Conservation (phyloP, 192 early-diverging fungal species). For the Mycoemilia scoparia region DNA sequence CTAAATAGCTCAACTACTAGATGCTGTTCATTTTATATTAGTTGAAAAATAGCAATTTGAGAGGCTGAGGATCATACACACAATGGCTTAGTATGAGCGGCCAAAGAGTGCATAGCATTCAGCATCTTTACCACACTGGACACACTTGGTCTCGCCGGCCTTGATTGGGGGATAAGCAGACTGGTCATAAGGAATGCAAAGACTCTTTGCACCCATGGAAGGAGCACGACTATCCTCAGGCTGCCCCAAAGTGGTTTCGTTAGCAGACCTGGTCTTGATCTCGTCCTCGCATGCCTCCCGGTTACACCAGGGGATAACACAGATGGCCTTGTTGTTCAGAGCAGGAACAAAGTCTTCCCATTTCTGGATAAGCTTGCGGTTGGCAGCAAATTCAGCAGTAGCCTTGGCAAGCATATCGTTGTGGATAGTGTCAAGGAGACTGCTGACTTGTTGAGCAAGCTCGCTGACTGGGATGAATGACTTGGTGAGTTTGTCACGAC, state of each 20-base stretch:
- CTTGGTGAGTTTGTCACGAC: slow-evolving; percentile 61
- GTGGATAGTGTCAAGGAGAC: slow-evolving; percentile 63
- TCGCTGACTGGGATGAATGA: slow-evolving; percentile 37
- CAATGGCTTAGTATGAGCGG: slow-evolving; percentile 59
- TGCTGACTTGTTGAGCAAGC: slow-evolving; percentile 38
- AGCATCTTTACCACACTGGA: slow-evolving; percentile 56
- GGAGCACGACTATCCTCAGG: slow-evolving; percentile 89
- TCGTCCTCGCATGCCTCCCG: slow-evolving; percentile 75
- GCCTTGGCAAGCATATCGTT: slow-evolving; percentile 78
- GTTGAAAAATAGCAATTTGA: no score
- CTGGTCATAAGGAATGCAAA: slow-evolving; percentile 93
- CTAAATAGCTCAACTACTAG: no score
- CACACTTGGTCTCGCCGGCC: slow-evolving; percentile 75
- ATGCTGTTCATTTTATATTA: no score
- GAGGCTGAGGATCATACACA: no score
- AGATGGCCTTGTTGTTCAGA: slow-evolving; percentile 71
- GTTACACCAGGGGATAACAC: slow-evolving; percentile 95
- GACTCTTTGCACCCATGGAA: slow-evolving; percentile 98
- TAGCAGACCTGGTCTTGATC: slow-evolving; percentile 82
- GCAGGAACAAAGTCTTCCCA: slow-evolving; percentile 91
- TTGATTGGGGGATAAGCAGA: slow-evolving; percentile 66
- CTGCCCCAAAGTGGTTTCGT: slow-evolving; percentile 44
- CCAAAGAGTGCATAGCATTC: slow-evolving; percentile 69
- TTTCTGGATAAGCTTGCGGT: slow-evolving; percentile 54
- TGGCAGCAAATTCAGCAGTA: slow-evolving; percentile 51